Base-by-base conservation (phyloP, 495 filamentous ascomycete genomes). In the Tuber melanosporum region DNA sequence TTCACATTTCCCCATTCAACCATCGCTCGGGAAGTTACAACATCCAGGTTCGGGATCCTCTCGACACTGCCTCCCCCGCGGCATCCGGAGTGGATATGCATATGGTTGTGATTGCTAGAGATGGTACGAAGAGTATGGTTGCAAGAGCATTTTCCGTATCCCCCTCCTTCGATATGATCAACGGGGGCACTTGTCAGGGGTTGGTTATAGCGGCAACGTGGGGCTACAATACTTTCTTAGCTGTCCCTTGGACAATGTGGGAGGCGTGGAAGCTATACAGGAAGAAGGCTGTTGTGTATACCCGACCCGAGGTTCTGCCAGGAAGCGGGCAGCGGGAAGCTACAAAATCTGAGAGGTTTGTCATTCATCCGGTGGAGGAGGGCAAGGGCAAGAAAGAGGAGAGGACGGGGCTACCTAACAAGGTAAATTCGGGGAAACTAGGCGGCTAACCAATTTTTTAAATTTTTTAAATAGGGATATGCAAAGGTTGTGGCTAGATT, bases 1-100 rank as follows among this genome's bases (percentile, higher is more conserved):
- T 93, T 80, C 91, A 92, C 77, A 91, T 91, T n/a, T 92, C 90
- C 15, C 89, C 90, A 4, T 93, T 93, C 85, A 92, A 92, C 76
- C 82, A 83, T 49, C 79, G 82, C 36, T 81, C 82, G 36, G 82
- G 82, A 72, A 82, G 72, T 47, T 83, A 83, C 74, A 73, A 84
- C 42, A 83, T 83, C 47, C 82, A 83, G 75, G 82, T 83, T 46
- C 73, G 75, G 32, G 82, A 83, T 72, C 82, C 82, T 17, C 84
- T 83, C 71, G 75, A 81, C 52, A 70, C 49, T 71, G 71, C 71
- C 36, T 77, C 74, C 14, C 71, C 71, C 79, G 69, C 72, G 47
- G 73, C 70, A 46, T 71, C 74, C 22, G 77, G 62, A 71, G 75
- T 83, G 62, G 82, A 83, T 70, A 79, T 83, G 77, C 79, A 83